phyloP scores from a whole-genome alignment of 176 grass and related monocot genomes.

The Bolboschoenus planiculmis region DNA sequence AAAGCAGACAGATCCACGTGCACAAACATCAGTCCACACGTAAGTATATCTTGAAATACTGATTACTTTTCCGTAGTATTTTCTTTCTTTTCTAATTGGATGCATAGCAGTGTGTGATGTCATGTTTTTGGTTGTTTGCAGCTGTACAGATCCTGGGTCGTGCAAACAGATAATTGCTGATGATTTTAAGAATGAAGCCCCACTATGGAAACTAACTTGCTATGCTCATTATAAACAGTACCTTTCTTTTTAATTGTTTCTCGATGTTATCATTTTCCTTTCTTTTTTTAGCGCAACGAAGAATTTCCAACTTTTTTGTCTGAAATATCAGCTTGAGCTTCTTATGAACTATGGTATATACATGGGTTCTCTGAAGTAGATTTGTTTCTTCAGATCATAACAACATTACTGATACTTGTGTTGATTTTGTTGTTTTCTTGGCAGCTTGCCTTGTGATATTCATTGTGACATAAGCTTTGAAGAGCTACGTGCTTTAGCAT shows the following conservation, averaged over 20 bases:
- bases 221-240: conserved; percentile 76
- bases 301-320: not conserved
- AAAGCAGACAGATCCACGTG: conserved; percentile 41
- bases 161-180: conserved; percentile 74
- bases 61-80: not conserved
- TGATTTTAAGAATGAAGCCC: conserved; percentile 79
- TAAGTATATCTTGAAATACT: conserved; percentile 30
- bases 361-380: not conserved
- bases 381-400: not conserved
- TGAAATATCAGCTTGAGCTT: not conserved
- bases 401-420: not conserved
- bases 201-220: conserved; percentile 90
- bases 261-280: not conserved
- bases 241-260: not conserved
- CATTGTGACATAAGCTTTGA: conserved; percentile 72
- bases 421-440: conserved; percentile 1
- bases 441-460: conserved; percentile 78
- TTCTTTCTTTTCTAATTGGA: not conserved
- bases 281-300: not conserved
- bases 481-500: conserved; percentile 72
- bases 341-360: not conserved
- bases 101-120: not conserved
- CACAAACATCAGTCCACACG: conserved; percentile 45
- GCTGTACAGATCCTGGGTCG: conserved; percentile 61
- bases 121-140: conserved; percentile 13